Conservation (phyloP, 768 basidiomycete genomes). For the Tricholomella constricta region DNA sequence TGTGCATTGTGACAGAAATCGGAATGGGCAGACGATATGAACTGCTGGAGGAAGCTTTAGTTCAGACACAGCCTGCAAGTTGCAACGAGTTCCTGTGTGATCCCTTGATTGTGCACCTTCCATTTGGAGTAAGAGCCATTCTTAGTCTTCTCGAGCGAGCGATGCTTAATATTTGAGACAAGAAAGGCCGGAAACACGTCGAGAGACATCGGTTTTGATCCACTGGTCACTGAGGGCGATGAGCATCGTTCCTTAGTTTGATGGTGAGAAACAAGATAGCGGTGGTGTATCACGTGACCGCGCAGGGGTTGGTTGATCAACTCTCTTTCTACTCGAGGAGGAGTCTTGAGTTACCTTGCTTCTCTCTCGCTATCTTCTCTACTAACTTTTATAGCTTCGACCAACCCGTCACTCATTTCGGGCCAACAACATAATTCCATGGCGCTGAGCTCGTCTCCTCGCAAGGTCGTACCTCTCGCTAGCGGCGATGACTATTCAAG, state of each 20-base stretch:
- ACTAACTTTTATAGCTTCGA: conserved; percentile 9
- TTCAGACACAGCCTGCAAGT: background rate
- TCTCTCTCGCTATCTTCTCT: background rate
- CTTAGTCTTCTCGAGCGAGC: no score
- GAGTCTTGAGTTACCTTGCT: no score
- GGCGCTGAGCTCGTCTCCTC: conserved; percentile 69
- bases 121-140: background rate
- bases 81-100: no score
- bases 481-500: conserved; percentile 65
- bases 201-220: background rate
- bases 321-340: no score
- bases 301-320: conserved; percentile 21
- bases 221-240: background rate
- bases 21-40: background rate
- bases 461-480: conserved; percentile 75
- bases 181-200: background rate
- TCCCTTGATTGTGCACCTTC: background rate
- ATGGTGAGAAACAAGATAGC: background rate
- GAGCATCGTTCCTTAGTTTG: background rate
- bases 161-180: background rate
- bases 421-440: conserved; percentile 33
- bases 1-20: background rate
- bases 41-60: no score
- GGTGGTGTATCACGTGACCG: conserved; percentile 28
- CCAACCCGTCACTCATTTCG: conserved; percentile 5